Evolutionary conservation across 2,329 filamentous ascomycete species (phyloP).

Genomic region (Clarireedia monteithiana): DNA sequence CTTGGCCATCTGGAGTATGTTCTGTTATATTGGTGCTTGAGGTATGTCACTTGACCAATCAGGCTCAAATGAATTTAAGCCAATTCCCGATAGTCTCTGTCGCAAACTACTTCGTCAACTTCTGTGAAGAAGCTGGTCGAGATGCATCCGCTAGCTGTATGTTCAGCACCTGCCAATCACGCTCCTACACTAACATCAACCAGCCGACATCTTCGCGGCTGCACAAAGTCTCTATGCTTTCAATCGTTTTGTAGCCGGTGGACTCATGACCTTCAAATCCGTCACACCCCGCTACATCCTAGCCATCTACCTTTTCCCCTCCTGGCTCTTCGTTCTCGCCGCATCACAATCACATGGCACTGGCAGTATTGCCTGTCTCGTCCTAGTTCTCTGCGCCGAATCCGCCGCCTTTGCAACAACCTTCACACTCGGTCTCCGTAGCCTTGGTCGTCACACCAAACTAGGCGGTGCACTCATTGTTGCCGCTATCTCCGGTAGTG

Average conservation of each 20-base stretch:
- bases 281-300: slow-evolving; percentile 56
- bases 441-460: slow-evolving; percentile 69
- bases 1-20: slow-evolving; percentile 68
- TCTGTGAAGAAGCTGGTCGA: slow-evolving; percentile 48
- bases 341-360: slow-evolving; percentile 4
- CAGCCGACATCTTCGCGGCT: slow-evolving; percentile 44
- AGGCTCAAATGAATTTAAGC: background rate
- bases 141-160: slow-evolving; percentile 33
- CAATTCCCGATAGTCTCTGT: slow-evolving; percentile 39
- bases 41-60: background rate
- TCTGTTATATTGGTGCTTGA: slow-evolving; percentile 72
- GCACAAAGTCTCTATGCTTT: slow-evolving; percentile 68
- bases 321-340: slow-evolving; percentile 44
- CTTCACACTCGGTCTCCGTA: slow-evolving; percentile 67
- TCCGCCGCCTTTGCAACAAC: slow-evolving; percentile 76
- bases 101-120: slow-evolving; percentile 66
- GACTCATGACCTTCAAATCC: slow-evolving; percentile 57
- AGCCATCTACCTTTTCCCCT: slow-evolving; percentile 53
- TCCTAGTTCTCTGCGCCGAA: slow-evolving; percentile 70
- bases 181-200: slow-evolving; percentile 33
- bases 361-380: slow-evolving; percentile 48
- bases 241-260: slow-evolving; percentile 61
- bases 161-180: background rate
- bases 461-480: slow-evolving; percentile 65
- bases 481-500: slow-evolving; percentile 64